phyloP scores from a whole-genome alignment of 305 asterid species.

The Plantago rigida region DNA sequence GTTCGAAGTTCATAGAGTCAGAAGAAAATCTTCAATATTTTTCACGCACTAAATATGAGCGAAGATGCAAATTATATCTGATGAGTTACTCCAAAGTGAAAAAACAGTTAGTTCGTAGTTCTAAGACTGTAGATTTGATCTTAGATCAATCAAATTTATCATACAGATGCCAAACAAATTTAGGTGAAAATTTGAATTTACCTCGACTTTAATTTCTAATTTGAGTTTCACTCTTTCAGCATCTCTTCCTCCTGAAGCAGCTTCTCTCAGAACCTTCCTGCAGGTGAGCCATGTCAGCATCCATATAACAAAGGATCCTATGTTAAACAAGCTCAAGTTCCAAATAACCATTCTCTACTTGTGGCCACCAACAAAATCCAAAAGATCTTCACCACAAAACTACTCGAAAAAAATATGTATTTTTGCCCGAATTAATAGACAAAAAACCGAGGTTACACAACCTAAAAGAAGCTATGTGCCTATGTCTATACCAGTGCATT shows the following conservation, averaged over 20 bases:
- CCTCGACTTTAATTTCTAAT: slow-evolving; percentile 80
- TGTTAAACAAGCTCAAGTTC: background rate
- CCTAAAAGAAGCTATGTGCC: background rate
- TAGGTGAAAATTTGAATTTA: slow-evolving; percentile 16
- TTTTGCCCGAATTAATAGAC: no score
- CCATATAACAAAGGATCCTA: slow-evolving; percentile 2
- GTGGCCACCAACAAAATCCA: no score
- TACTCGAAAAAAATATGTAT: no score
- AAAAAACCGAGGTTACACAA: no score
- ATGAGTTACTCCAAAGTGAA: background rate
- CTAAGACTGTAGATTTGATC: background rate
- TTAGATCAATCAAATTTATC: background rate
- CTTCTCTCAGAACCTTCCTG: slow-evolving; percentile 82
- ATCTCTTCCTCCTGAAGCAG: slow-evolving; percentile 84
- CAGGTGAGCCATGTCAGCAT: slow-evolving; percentile 16
- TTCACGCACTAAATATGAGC: background rate
- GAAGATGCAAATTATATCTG: no score
- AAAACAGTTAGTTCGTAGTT: background rate
- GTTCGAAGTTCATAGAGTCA: no score
- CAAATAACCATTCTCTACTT: background rate
- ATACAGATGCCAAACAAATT: background rate
- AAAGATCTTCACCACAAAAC: no score
- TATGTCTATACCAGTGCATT: no score
- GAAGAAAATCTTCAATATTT: background rate
- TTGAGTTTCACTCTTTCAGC: slow-evolving; percentile 74